phyloP scores from a whole-genome alignment of 805 yeast genomes.

The Cyberlindnera mycetangii region DNA sequence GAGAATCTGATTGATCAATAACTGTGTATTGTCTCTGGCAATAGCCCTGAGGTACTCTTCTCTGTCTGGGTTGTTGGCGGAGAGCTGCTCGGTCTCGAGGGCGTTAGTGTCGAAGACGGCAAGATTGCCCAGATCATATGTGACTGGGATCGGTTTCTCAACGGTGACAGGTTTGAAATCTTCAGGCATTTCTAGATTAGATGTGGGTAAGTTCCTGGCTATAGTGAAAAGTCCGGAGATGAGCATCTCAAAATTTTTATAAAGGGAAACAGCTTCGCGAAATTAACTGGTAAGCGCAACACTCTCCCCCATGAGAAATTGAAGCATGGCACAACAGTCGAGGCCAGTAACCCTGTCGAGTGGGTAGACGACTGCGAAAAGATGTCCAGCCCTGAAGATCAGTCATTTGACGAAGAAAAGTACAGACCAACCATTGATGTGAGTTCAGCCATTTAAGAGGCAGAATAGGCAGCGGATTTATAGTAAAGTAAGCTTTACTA shows the following conservation, averaged over 20 bases:
- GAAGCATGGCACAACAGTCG: no score
- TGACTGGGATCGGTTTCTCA: conserved; percentile 85
- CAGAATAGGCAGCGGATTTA: background rate
- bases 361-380: no score
- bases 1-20: conserved; percentile 83
- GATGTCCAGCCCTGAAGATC: background rate
- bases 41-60: conserved; percentile 62
- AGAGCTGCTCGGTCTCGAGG: conserved; percentile 58
- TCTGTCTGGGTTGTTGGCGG: conserved; percentile 48
- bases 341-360: no score
- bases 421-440: conserved; percentile 67
- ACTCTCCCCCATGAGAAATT: background rate
- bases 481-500: no score
- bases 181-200: background rate
- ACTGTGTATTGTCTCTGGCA: conserved; percentile 91
- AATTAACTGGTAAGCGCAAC: background rate
- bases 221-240: conserved; percentile 3
- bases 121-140: conserved; percentile 86
- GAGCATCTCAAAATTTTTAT: conserved; percentile 11
- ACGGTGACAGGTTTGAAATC: conserved; percentile 71
- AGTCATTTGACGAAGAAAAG: conserved; percentile 11
- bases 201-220: background rate
- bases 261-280: background rate
- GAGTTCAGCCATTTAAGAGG: conserved; percentile 25
- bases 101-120: conserved; percentile 91